phyloP scores from a whole-genome alignment of 768 basidiomycete genomes.

The Kockovaella imperatae region DNA sequence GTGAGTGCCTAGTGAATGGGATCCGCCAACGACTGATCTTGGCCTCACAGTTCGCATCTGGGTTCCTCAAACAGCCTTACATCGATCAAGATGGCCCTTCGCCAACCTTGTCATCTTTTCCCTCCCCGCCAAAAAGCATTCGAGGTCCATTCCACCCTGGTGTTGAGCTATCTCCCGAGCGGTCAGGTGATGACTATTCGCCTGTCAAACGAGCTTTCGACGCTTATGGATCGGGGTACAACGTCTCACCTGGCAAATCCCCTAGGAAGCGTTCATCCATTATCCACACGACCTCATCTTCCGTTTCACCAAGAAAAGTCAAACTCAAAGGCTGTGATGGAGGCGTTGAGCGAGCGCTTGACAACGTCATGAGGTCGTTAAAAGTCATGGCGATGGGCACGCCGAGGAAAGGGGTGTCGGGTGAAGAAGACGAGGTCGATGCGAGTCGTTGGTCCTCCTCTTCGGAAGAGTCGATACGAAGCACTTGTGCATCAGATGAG shows the following conservation, averaged over 20 bases:
- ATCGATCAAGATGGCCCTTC: slow-evolving; percentile 5
- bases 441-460: slow-evolving; percentile 33
- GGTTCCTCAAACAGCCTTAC: slow-evolving; percentile 5
- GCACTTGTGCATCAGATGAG: neutral
- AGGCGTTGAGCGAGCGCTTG: slow-evolving; percentile 24
- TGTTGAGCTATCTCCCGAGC: neutral
- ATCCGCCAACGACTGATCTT: neutral
- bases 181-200: neutral
- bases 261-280: slow-evolving; percentile 13
- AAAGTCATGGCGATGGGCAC: slow-evolving; percentile 14
- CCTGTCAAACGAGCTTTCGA: neutral
- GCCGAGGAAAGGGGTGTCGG: neutral
- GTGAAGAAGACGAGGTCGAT: slow-evolving; percentile 1
- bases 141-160: neutral
- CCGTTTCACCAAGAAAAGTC: slow-evolving; percentile 16
- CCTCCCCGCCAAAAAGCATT: slow-evolving; percentile 9
- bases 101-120: slow-evolving; percentile 14
- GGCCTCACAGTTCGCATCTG: slow-evolving; percentile 14
- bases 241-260: neutral
- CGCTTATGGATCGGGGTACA: neutral
- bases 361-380: slow-evolving; percentile 27
- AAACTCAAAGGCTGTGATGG: slow-evolving; percentile 12
- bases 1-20: slow-evolving; percentile 9
- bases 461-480: slow-evolving; percentile 12
- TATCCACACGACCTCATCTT: slow-evolving; percentile 5